Evolutionary conservation across 768 basidiomycete genomes (phyloP).

Genomic region (Leccinum truebloodii): DNA sequence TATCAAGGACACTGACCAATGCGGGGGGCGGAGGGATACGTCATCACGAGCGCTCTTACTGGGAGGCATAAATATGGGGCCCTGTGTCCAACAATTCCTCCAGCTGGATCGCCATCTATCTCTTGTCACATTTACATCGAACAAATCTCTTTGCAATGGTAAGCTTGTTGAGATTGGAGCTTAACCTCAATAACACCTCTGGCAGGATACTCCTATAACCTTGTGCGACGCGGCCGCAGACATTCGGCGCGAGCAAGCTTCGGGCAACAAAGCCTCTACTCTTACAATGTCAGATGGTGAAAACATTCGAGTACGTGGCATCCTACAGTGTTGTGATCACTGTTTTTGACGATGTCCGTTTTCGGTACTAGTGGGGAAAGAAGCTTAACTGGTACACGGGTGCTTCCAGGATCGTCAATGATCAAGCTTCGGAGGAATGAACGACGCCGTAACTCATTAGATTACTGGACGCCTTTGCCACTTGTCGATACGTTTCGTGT

Average conservation of each 20-base stretch:
- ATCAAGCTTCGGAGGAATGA: neutral
- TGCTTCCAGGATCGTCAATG: neutral
- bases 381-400: neutral
- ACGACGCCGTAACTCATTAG: neutral
- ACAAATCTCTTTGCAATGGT: neutral
- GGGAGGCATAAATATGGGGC: neutral
- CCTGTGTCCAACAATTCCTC: neutral
- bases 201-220: neutral
- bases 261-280: neutral
- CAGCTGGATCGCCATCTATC: neutral
- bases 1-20: too few species aligned
- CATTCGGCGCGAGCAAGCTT: neutral
- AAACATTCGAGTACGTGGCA: neutral
- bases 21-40: neutral
- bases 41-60: neutral
- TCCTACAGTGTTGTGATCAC: neutral
- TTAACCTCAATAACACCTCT: neutral
- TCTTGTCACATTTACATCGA: neutral
- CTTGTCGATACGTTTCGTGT: neutral
- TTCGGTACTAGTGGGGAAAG: neutral
- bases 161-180: neutral
- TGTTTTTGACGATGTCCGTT: neutral
- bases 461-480: neutral
- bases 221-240: neutral
- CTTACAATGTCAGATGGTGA: neutral